A percentile compares a stretch with the other conserved stretches of the same genome.
These are phyloP conservation scores for Ceratobasidium sp. DNA, from an alignment of 1,284 basidiomycete species.

Conservation along the genomic window DNA sequence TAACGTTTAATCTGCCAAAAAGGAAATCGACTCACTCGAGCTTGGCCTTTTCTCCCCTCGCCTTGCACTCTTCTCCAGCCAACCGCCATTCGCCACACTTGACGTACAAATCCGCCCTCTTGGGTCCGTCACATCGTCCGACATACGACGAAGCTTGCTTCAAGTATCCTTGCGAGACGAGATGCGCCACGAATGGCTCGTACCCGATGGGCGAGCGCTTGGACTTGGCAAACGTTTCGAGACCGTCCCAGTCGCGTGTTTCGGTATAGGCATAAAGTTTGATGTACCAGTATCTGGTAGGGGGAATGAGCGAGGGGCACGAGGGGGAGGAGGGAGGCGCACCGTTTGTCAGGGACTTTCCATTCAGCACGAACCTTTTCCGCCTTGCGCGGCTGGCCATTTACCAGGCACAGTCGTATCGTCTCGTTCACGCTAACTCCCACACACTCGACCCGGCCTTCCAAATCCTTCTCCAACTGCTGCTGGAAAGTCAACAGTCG, in stretches of 20 bases:
- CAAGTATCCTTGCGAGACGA: constrained; percentile 75
- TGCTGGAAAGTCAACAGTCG: constrained; percentile 85
- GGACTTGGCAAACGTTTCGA: constrained; percentile 85
- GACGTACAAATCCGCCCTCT: constrained; percentile 86
- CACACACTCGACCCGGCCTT: constrained; percentile 80
- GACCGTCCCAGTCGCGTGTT: constrained; percentile 83
- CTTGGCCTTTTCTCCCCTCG: constrained; percentile 82
- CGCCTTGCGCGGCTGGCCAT: constrained; percentile 84
- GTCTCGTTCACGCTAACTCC: constrained; percentile 88
- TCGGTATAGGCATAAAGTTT: constrained; percentile 86
- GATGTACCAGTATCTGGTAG: constrained; percentile 88
- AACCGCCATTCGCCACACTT: constrained; percentile 88
- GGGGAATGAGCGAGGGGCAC: constrained; percentile 18
- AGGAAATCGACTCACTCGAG: constrained; percentile 73
- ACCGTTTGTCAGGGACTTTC: constrained; percentile 93
- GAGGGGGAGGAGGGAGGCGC: constrained; percentile 46
- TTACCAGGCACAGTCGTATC: constrained; percentile 78
- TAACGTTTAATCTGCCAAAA: constrained; percentile 32
- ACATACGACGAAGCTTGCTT: constrained; percentile 84
- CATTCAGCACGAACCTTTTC: constrained; percentile 89
- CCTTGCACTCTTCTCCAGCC: constrained; percentile 89
- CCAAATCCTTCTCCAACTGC: constrained; percentile 86
- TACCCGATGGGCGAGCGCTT: constrained; percentile 96
- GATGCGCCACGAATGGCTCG: constrained; percentile 88
- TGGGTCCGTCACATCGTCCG: constrained; percentile 83